Conservation (phyloP, 2,329 filamentous ascomycete species). For the Colletotrichum sp. region DNA sequence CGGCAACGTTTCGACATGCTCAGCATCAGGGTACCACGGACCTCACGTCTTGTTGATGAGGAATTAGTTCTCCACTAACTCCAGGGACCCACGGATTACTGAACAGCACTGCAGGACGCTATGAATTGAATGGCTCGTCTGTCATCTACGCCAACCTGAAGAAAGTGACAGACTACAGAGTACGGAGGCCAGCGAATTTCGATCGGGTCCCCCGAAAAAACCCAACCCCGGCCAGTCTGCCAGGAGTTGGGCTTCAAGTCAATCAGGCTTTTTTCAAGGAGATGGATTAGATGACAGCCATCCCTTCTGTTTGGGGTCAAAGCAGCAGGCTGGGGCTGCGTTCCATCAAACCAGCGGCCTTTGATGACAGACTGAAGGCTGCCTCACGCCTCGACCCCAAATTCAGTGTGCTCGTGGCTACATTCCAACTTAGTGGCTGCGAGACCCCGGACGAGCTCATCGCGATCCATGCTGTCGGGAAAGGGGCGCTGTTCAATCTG, state of each 20-base stretch:
- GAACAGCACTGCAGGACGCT: neutral
- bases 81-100: neutral
- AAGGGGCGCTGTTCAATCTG: neutral
- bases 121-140: neutral
- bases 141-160: neutral
- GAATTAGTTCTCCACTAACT: neutral
- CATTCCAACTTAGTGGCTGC: neutral
- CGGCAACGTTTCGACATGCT: neutral
- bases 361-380: neutral
- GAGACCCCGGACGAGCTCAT: neutral
- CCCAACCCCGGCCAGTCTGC: neutral
- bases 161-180: neutral
- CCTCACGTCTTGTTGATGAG: neutral
- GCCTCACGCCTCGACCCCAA: neutral
- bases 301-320: neutral
- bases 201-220: neutral
- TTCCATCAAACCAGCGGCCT: neutral
- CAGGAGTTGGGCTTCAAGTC: neutral
- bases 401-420: neutral
- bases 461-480: conserved; percentile 10
- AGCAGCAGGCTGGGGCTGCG: neutral
- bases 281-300: neutral
- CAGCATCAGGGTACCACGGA: neutral
- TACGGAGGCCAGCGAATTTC: neutral
- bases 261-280: neutral